Percentiles rank a stretch among this genome's conserved stretches.
These are phyloP conservation scores for Penicillium paneum DNA, from an alignment of 2,329 filamentous ascomycete genomes.

Conservation along the genomic window DNA sequence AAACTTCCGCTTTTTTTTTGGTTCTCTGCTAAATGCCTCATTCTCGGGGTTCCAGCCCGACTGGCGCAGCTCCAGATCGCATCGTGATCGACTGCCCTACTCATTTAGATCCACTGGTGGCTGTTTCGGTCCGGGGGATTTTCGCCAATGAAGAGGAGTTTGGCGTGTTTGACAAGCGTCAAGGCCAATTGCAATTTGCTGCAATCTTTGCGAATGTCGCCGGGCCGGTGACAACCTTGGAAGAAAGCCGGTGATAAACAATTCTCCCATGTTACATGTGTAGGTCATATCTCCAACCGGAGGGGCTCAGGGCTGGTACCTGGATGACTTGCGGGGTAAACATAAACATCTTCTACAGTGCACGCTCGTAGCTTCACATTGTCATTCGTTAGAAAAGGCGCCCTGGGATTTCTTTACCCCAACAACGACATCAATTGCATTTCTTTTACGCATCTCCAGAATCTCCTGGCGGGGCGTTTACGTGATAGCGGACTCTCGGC, in stretches of 20 bases:
- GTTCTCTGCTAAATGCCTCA: constrained; percentile 19
- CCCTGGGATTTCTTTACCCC: constrained; percentile 4
- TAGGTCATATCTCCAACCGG: constrained; percentile 10
- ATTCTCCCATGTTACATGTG: background rate
- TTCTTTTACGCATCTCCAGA: constrained; percentile 1
- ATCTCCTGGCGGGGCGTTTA: constrained; percentile 16
- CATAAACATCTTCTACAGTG: constrained; percentile 11
- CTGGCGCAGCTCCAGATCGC: constrained; percentile 1
- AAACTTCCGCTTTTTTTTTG: background rate
- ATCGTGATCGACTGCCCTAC: constrained; percentile 10
- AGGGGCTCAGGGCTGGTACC: constrained; percentile 20
- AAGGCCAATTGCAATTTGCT: background rate
- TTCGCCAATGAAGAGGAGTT: constrained; percentile 12
- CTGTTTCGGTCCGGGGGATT: constrained; percentile 22
- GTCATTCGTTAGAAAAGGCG: constrained; percentile 8
- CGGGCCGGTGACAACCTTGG: constrained; percentile 15
- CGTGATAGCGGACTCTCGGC: constrained; percentile 24
- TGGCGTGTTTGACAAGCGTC: background rate
- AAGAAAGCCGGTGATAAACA: background rate
- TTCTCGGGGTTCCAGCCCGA: constrained; percentile 1
- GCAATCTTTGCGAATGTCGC: constrained; percentile 4
- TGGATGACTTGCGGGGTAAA: constrained; percentile 25
- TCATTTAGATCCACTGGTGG: constrained; percentile 5
- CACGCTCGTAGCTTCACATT: constrained; percentile 1
- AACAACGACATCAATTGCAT: background rate